Evolutionary conservation across 2,329 filamentous ascomycete species (phyloP), one percentile per base, ranked within the genome.

Genomic region (Diaporthe sp.): DNA sequence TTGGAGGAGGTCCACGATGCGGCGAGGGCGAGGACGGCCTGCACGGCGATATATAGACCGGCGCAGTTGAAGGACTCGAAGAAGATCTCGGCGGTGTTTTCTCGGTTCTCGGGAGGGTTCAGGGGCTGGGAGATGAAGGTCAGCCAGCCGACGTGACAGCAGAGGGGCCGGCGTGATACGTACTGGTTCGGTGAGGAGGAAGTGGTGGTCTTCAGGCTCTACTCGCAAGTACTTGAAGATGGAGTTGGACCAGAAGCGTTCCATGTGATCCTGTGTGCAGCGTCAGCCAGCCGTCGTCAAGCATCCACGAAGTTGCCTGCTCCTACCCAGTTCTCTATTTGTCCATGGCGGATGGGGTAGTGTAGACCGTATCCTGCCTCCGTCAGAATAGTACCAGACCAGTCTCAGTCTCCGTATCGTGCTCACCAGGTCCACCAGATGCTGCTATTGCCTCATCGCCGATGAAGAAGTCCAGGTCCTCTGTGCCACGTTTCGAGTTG

Each of bases 31-130:
- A 99, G 92, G 30, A 99, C 97, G 42, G 97, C 97, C 86, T 99
- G 97, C 19, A 99, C 97, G 61, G 97, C 97, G 83, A 99, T 99
- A 86, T 99, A 99, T 78, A 99, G 92, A 86, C 97, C 97, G 74
- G 97, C 96, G 84, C 97, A 98, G 87, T 99, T 99, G 89, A 99
- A 99, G 4, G 97, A 98, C 83, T 99, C 97, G 87, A 99, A 99
- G 92, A 99, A 98, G 85, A 99, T 99, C 84, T 99, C 97, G 84
- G 97, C 97, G 35, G 97, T 98, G 84, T 98, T 98, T 86, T 99
- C 97, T 82, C 97, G 95, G 86, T 99, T 98, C 87, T 99, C 97
- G 37, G 97, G 97, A 47, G 97, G 97, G 85, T 99, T 99, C 82
- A 99, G 90, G 77, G 97, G 97, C 94, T 98, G 25, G 8, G 12